Evolutionary conservation across 371 early-diverging fungal genomes (phyloP).

Genomic region (Haplosporangium sp.): DNA sequence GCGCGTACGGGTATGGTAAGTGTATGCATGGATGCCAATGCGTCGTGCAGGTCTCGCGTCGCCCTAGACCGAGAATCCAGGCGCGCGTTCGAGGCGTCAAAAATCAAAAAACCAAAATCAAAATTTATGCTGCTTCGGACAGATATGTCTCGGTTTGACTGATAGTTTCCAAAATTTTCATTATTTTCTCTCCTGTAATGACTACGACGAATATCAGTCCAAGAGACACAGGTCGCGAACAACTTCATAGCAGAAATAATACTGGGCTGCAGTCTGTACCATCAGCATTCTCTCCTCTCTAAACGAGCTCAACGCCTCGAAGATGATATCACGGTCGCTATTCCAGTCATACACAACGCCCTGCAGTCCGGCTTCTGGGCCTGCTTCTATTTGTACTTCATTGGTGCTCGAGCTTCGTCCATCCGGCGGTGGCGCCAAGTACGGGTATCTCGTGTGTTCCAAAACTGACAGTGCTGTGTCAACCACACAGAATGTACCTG

Average conservation of each 20-base stretch:
- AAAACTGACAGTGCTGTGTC: constrained; percentile 61
- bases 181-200: background rate
- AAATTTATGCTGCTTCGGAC: no score
- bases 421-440: constrained; percentile 15
- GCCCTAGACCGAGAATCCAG: no score
- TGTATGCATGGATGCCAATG: no score
- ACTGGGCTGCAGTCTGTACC: constrained; percentile 91
- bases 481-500: constrained; percentile 92
- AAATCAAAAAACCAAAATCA: no score
- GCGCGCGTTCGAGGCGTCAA: no score
- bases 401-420: background rate
- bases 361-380: background rate
- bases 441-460: constrained; percentile 39
- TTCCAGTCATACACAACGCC: constrained; percentile 28
- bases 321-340: constrained; percentile 70
- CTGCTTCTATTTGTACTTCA: background rate
- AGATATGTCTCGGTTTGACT: no score
- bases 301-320: constrained; percentile 73
- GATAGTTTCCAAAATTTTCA: background rate
- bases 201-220: background rate
- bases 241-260: constrained; percentile 79
- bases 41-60: no score
- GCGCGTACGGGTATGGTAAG: no score
- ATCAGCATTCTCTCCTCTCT: constrained; percentile 85
- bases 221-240: constrained; percentile 35